phyloP scores from a whole-genome alignment of 768 basidiomycete species.

The Podaxis mareebaensis region DNA sequence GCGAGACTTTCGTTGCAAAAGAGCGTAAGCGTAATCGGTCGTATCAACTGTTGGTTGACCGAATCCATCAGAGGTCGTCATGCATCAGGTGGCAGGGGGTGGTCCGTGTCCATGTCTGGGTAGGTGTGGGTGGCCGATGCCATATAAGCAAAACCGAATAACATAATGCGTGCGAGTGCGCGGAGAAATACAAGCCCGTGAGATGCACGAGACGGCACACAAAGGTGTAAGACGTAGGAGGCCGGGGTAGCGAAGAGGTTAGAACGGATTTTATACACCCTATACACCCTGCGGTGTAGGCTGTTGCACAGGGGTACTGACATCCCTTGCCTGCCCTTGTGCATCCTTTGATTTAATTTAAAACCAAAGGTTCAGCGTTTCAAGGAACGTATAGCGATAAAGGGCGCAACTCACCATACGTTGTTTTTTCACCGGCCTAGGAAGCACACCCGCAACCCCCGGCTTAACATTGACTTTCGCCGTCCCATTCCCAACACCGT shows the following conservation, averaged over 20 bases:
- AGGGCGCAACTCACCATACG: constrained; percentile 54
- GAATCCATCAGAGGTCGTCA: neutral
- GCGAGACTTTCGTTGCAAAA: neutral
- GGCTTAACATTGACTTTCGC: constrained; percentile 53
- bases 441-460: constrained; percentile 56
- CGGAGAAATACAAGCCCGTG: neutral
- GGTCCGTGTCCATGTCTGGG: neutral
- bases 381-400: constrained; percentile 3
- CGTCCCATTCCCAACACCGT: constrained; percentile 36
- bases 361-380: constrained; percentile 6
- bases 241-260: neutral
- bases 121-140: neutral
- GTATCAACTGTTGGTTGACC: neutral
- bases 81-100: neutral
- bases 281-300: constrained; percentile 76
- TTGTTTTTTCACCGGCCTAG: constrained; percentile 76
- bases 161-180: neutral
- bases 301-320: constrained; percentile 59
- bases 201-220: neutral
- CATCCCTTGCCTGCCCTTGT: constrained; percentile 63
- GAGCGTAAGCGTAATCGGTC: neutral
- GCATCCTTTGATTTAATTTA: constrained; percentile 44
- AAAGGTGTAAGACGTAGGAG: neutral
- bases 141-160: neutral
- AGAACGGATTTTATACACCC: constrained; percentile 43